These are phyloP conservation scores for Colletotrichum brevisporum DNA, from an alignment of 2,329 filamentous ascomycete species.

Conservation along the genomic window DNA sequence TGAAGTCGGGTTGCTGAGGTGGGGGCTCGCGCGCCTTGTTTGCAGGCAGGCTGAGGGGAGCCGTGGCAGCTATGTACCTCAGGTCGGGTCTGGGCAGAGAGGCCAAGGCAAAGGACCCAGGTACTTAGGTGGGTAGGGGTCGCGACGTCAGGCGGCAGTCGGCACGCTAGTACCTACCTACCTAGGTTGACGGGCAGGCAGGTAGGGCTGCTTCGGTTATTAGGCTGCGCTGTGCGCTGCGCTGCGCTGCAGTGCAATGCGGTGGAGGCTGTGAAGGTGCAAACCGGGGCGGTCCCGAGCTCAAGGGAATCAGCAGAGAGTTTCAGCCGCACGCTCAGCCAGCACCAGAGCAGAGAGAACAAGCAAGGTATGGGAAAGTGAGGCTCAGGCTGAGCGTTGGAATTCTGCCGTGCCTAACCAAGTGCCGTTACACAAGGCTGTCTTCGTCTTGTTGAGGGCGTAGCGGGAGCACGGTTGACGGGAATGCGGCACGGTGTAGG, in stretches of 20 bases:
- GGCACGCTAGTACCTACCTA: conserved; percentile 23
- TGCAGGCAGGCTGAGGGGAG: conserved; percentile 27
- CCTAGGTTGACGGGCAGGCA: neutral
- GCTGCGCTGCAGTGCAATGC: no score
- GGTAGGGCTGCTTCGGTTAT: conserved; percentile 33
- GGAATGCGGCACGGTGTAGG: conserved; percentile 9
- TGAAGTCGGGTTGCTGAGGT: conserved; percentile 36
- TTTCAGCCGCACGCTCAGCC: conserved; percentile 31
- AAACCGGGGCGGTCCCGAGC: conserved; percentile 20
- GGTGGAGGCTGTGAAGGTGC: conserved; percentile 30
- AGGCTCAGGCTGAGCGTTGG: conserved; percentile 24
- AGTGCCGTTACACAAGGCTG: conserved; percentile 1
- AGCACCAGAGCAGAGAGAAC: neutral
- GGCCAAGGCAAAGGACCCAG: neutral
- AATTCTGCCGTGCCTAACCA: conserved; percentile 1
- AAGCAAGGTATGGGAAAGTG: neutral
- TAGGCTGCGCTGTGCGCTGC: conserved; percentile 25
- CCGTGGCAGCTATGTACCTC: conserved; percentile 31
- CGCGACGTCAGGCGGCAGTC: conserved; percentile 37
- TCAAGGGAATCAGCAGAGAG: conserved; percentile 15
- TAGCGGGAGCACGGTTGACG: neutral
- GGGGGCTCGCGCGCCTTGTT: conserved; percentile 18
- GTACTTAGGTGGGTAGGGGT: conserved; percentile 10
- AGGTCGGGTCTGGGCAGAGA: neutral
- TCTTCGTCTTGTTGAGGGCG: neutral